Evolutionary conservation across 2,329 filamentous ascomycete species (phyloP).

Genomic region (Aspergillus oerlinghausenensis): DNA sequence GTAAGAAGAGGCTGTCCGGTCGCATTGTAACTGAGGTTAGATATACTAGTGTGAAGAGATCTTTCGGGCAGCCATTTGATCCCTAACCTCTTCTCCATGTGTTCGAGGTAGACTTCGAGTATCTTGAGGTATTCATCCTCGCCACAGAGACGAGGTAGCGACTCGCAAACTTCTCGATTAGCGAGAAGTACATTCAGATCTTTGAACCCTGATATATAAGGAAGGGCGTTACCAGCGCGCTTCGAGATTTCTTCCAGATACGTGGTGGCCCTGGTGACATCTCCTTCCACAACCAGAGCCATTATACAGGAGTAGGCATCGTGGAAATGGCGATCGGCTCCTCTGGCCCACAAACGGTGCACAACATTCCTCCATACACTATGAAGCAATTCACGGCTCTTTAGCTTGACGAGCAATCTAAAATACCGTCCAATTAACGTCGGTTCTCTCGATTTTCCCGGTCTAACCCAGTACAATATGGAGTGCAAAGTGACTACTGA

Average conservation of each 20-base stretch:
- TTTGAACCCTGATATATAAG: slow-evolving; percentile 19
- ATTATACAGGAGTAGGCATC: slow-evolving; percentile 22
- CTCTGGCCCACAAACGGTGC: slow-evolving; percentile 4
- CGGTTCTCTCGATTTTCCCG: not conserved
- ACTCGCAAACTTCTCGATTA: slow-evolving; percentile 15
- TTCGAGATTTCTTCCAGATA: slow-evolving; percentile 24
- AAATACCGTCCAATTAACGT: slow-evolving; percentile 16
- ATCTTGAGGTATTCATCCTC: slow-evolving; percentile 18
- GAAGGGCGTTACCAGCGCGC: slow-evolving; percentile 16
- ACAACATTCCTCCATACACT: slow-evolving; percentile 21
- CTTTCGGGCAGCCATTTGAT: slow-evolving; percentile 22
- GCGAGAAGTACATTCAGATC: slow-evolving; percentile 18
- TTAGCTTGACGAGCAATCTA: slow-evolving; percentile 22
- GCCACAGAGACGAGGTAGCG: slow-evolving; percentile 20
- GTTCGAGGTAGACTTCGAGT: slow-evolving; percentile 21
- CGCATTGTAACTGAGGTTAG: slow-evolving; percentile 11
- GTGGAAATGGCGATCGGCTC: slow-evolving; percentile 2
- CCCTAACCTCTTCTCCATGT: slow-evolving; percentile 30
- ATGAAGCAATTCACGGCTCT: slow-evolving; percentile 17
- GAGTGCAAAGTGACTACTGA: slow-evolving; percentile 13
- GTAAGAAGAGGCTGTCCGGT: slow-evolving; percentile 20
- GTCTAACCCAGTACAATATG: slow-evolving; percentile 13
- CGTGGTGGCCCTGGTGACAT: slow-evolving; percentile 18
- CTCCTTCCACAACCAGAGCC: slow-evolving; percentile 20
- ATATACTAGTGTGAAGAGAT: slow-evolving; percentile 15